These are phyloP conservation scores for Spongospora subterranea DNA, from an alignment of 208 protist genomes.

Conservation along the genomic window DNA sequence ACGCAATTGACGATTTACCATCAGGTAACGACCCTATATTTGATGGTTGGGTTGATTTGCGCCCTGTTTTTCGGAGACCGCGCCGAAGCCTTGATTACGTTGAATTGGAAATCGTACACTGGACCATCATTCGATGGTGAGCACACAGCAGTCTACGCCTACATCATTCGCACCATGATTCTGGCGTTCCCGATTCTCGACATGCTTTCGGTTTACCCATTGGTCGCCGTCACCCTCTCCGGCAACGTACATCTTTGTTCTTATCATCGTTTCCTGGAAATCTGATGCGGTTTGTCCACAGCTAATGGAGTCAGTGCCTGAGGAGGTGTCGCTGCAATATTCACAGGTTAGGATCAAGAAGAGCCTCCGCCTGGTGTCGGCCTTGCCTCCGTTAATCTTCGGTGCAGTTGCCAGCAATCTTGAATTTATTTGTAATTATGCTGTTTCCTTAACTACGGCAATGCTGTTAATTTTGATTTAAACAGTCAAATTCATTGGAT, in stretches of 20 bases:
- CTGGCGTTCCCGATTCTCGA: slow-evolving; percentile 38
- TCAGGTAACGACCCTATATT: slow-evolving; percentile 42
- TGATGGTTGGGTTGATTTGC: neutral
- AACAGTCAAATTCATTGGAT: neutral
- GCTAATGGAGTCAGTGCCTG: neutral
- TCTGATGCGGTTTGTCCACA: neutral
- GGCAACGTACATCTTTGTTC: neutral
- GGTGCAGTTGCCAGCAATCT: neutral
- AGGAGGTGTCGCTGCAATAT: neutral
- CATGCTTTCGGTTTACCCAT: slow-evolving; percentile 35
- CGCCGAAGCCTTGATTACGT: neutral
- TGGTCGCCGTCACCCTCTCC: neutral
- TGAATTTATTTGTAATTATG: neutral
- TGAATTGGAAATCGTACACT: slow-evolving; percentile 34
- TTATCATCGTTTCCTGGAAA: neutral
- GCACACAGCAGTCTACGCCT: neutral
- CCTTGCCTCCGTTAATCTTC: slow-evolving; percentile 13
- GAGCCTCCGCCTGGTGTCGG: neutral
- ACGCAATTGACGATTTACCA: neutral
- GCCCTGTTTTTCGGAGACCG: slow-evolving; percentile 19
- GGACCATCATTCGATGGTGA: slow-evolving; percentile 1
- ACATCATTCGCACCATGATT: neutral
- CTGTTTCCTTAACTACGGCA: neutral
- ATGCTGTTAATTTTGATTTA: neutral
- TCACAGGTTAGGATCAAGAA: neutral